phyloP scores from a whole-genome alignment of 2,329 filamentous ascomycete species.

The Phyllosticta citriasiana region DNA sequence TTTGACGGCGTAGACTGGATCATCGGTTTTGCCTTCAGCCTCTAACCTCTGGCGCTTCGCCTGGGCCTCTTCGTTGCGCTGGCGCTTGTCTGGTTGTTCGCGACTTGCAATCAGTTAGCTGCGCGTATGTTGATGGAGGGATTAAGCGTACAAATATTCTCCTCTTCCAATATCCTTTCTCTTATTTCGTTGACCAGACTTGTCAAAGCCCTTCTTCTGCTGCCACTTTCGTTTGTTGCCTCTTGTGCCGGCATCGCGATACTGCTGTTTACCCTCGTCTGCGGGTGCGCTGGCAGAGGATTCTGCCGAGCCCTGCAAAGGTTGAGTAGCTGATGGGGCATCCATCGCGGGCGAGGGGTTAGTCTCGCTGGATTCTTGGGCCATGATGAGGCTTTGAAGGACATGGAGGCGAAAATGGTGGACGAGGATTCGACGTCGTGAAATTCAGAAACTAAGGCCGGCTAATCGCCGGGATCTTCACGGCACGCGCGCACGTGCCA shows the following conservation, averaged over 20 bases:
- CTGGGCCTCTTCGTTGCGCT: constrained; percentile 33
- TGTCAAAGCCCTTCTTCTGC: constrained; percentile 9
- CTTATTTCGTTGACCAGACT: constrained; percentile 39
- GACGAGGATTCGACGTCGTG: not conserved
- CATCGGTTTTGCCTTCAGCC: constrained; percentile 32
- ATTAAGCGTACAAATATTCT: constrained; percentile 50
- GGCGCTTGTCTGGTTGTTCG: constrained; percentile 37
- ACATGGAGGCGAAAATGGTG: not conserved
- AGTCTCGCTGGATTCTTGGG: not conserved
- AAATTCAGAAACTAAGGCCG: not conserved
- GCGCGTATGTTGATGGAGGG: constrained; percentile 17
- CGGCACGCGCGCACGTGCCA: not conserved
- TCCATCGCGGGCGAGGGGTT: constrained; percentile 17
- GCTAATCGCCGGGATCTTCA: not conserved
- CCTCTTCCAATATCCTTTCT: constrained; percentile 57
- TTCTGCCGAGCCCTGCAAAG: not conserved
- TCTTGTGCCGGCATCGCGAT: constrained; percentile 6
- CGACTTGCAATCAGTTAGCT: constrained; percentile 32
- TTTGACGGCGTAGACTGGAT: not conserved
- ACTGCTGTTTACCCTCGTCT: constrained; percentile 1
- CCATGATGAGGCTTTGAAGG: not conserved
- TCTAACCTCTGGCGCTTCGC: constrained; percentile 28
- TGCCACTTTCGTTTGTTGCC: constrained; percentile 23
- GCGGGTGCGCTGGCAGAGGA: not conserved
- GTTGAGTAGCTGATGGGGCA: constrained; percentile 9